Base-by-base conservation (phyloP, 306 rosid species). In the Chamaecrista fasciculata region DNA sequence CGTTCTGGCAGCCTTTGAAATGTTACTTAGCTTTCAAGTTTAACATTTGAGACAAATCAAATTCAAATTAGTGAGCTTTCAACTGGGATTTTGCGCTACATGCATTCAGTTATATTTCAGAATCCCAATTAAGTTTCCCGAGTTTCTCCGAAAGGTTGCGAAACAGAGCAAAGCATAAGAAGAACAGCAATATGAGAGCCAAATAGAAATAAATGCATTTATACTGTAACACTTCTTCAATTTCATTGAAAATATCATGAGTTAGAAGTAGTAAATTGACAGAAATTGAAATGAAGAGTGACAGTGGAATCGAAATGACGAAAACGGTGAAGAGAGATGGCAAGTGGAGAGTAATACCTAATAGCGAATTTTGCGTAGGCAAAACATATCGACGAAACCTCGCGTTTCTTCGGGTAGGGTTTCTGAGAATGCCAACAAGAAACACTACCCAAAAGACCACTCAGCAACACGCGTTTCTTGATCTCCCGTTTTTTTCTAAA, bases 321-420 rank as follows among this genome's bases (percentile, higher is more conserved):
- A 40, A 52, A 56, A 42, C 26, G 25, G 4, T 2, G 25, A 33
- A 63, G 16, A 47, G 29, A 39, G 70, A 16, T 8, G 23, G 28
- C 43, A 48, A 19, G 40, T 20, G 40, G 15, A 31, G 15, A 16
- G 64, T 4, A 31, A 37, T 57, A 65, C 80, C 80, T 50, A 14
- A 56, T 7, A 2, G 34, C 25, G 73, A 57, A 55, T 55, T 59
- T 23, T 0, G 44, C 20, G 51, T 19, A 33, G 40, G 20, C 6
- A n/a, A 61, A 48, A 23, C 23, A 67, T 47, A 21, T 20, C 39
- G 58, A 12, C 73, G 76, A 79, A 73, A 80, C 77, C 67, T 46
- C 26, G 84, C 84, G 80, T 80, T 80, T 80, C 77, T 70, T 79
- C 57, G 40, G 40, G 70, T 23, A 24, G 46, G 60, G 77, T 79